phyloP scores from a whole-genome alignment of 2,329 filamentous ascomycete species.

The Colletotrichum truncatum region DNA sequence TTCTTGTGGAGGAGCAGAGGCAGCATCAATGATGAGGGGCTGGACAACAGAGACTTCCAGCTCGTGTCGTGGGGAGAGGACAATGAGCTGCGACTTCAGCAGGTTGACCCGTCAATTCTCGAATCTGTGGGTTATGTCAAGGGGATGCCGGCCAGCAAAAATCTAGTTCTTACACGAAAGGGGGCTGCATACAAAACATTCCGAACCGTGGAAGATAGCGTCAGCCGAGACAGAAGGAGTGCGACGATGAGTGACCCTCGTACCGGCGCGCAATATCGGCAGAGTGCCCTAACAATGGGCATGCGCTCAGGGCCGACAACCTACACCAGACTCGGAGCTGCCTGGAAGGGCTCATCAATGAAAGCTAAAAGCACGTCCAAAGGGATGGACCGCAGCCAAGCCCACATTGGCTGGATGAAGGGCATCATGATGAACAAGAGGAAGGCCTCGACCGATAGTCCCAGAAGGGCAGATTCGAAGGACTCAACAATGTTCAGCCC shows the following conservation, averaged over 20 bases:
- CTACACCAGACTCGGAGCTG: constrained; percentile 45
- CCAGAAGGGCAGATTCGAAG: constrained; percentile 61
- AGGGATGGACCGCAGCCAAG: constrained; percentile 56
- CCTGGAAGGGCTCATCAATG: constrained; percentile 68
- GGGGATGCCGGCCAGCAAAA: constrained; percentile 70
- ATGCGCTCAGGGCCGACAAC: constrained; percentile 55
- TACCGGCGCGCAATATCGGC: constrained; percentile 50
- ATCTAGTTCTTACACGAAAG: constrained; percentile 79
- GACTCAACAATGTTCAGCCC: constrained; percentile 61
- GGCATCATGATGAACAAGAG: constrained; percentile 71
- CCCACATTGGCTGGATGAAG: constrained; percentile 76
- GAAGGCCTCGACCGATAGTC: constrained; percentile 53
- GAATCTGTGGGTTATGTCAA: constrained; percentile 77
- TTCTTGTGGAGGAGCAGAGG: constrained; percentile 90
- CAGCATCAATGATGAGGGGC: constrained; percentile 68
- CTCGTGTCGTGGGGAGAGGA: constrained; percentile 94
- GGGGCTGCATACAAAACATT: constrained; percentile 89
- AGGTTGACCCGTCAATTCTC: constrained; percentile 71
- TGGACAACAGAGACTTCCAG: constrained; percentile 90
- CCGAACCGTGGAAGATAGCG: constrained; percentile 72
- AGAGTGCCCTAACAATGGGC: constrained; percentile 53
- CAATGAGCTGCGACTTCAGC: constrained; percentile 81
- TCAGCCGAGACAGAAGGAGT: constrained; percentile 65
- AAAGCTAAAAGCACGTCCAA: constrained; percentile 59
- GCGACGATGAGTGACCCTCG: constrained; percentile 71